These are phyloP conservation scores for Tritrichomonas musculus DNA, from an alignment of 208 protist genomes.

Conservation along the genomic window DNA sequence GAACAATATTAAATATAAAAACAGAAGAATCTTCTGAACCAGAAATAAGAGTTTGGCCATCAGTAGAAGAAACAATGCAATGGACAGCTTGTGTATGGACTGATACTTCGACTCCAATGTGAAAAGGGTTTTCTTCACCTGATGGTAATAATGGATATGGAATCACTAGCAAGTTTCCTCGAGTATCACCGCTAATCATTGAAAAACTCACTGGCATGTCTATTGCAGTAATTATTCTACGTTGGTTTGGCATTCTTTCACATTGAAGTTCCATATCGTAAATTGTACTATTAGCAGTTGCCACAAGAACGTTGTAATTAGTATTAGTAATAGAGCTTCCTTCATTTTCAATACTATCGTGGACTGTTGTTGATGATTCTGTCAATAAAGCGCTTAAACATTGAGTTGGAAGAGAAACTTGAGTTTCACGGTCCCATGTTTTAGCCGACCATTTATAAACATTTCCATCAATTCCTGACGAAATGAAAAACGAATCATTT, in stretches of 20 bases:
- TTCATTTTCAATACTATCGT: neutral
- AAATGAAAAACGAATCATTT: conserved; percentile 15
- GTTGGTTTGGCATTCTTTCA: neutral
- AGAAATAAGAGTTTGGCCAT: neutral
- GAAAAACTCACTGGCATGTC: neutral
- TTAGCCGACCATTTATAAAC: neutral
- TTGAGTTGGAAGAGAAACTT: neutral
- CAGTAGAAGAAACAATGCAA: neutral
- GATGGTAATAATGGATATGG: neutral
- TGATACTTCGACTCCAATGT: conserved; percentile 12
- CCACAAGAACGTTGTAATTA: neutral
- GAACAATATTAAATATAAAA: conserved; percentile 20
- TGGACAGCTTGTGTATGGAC: neutral
- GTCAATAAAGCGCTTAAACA: neutral
- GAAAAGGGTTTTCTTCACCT: conserved; percentile 8
- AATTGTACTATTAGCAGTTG: neutral
- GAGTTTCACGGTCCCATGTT: neutral
- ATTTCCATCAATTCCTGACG: neutral
- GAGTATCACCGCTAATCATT: neutral
- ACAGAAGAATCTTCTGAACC: neutral
- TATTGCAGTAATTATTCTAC: neutral
- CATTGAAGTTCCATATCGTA: neutral
- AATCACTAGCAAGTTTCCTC: conserved; percentile 9
- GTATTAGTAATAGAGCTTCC: no score
- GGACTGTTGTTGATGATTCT: no score